phyloP scores from a whole-genome alignment of 2,329 filamentous ascomycete species.

The Phialophora chinensis region DNA sequence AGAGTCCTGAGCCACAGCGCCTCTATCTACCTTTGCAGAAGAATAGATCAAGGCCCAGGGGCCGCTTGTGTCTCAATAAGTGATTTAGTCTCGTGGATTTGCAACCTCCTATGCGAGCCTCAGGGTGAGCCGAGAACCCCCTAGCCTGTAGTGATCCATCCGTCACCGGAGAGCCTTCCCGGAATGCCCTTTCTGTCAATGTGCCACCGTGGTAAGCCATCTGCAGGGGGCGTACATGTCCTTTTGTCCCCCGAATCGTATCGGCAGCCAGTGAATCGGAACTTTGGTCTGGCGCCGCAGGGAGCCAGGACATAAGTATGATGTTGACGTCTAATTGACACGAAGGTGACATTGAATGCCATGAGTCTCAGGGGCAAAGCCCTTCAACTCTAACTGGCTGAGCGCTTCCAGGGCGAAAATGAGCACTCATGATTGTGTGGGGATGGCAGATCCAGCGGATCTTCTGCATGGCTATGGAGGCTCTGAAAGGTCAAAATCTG shows the following conservation, averaged over 20 bases:
- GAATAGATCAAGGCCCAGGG: not conserved
- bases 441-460: not conserved
- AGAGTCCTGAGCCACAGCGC: not conserved
- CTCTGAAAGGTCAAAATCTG: not conserved
- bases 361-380: not conserved
- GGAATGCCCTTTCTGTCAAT: not conserved
- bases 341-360: not conserved
- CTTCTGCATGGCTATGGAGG: not conserved
- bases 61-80: not conserved
- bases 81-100: not conserved
- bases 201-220: not conserved
- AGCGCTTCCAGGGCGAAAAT: not conserved
- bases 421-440: not conserved
- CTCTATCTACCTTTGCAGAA: not conserved
- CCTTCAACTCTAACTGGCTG: not conserved
- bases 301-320: not conserved
- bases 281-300: not conserved
- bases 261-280: not conserved
- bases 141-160: not conserved
- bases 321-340: not conserved
- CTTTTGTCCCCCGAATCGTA: constrained; percentile 13
- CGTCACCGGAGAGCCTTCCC: not conserved
- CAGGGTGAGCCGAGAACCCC: not conserved
- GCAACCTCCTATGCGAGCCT: not conserved
- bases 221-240: constrained; percentile 1